These are phyloP conservation scores for Teunomyces gatunensis DNA, from an alignment of 805 yeast species.

Conservation along the genomic window DNA sequence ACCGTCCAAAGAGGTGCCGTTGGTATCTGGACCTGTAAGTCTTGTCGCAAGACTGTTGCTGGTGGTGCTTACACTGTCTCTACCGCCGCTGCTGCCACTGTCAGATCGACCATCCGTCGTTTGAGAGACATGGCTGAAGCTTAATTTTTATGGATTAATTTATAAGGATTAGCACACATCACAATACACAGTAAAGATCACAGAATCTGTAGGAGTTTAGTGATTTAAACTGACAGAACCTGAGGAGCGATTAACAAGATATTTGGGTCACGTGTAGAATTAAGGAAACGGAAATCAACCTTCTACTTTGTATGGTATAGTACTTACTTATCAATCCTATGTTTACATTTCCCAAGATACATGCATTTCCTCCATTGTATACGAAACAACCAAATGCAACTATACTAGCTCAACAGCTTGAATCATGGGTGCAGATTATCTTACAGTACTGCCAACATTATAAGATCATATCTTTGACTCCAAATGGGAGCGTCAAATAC, in stretches of 20 bases:
- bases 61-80: constrained; percentile 99
- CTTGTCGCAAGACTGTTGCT: constrained; percentile 96
- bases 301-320: neutral
- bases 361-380: constrained; percentile 82
- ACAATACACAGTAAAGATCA: constrained; percentile 7
- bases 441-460: constrained; percentile 57
- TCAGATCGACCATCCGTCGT: constrained; percentile 99
- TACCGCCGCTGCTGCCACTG: constrained; percentile 99
- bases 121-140: constrained; percentile 99
- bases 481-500: constrained; percentile 28
- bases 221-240: too few species aligned
- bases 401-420: constrained; percentile 71
- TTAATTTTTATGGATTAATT: constrained; percentile 45
- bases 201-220: neutral
- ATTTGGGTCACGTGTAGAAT: neutral
- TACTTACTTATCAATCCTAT: neutral
- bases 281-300: too few species aligned
- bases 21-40: constrained; percentile 98
- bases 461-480: constrained; percentile 34
- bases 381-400: constrained; percentile 85
- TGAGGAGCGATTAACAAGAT: too few species aligned
- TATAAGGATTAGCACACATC: constrained; percentile 11
- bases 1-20: constrained; percentile 95
- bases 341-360: constrained; percentile 42
- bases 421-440: constrained; percentile 72